phyloP scores from a whole-genome alignment of 768 basidiomycete genomes.

The Leucosporidium creatinivorum region DNA sequence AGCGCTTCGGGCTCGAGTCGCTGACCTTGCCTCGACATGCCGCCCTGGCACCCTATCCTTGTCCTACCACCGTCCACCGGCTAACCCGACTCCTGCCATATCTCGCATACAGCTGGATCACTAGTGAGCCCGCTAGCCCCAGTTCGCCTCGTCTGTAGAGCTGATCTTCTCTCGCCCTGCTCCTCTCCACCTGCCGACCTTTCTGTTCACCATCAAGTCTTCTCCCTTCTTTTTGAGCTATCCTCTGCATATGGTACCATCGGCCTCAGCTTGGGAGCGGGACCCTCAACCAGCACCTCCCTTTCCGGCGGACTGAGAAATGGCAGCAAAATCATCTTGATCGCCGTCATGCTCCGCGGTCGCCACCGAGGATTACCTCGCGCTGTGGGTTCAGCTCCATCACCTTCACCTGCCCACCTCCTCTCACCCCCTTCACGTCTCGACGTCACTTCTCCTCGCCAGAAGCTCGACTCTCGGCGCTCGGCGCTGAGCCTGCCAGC shows the following conservation, averaged over 20 bases:
- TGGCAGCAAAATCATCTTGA: constrained; percentile 78
- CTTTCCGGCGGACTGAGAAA: constrained; percentile 69
- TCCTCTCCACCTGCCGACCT: too few relatives aligned
- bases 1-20: neutral
- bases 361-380: constrained; percentile 36
- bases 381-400: constrained; percentile 7
- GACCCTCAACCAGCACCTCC: constrained; percentile 64
- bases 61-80: too few relatives aligned
- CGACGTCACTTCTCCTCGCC: too few relatives aligned
- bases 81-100: too few relatives aligned
- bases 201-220: constrained; percentile 3
- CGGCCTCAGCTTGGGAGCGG: constrained; percentile 49
- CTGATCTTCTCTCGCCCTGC: too few relatives aligned
- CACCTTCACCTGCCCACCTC: constrained; percentile 11
- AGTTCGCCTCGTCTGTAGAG: too few relatives aligned
- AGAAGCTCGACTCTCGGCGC: too few relatives aligned
- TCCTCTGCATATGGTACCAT: constrained; percentile 65
- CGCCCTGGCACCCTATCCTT: too few relatives aligned
- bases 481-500: neutral
- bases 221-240: constrained; percentile 55
- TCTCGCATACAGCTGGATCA: constrained; percentile 15
- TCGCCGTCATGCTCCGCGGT: constrained; percentile 76
- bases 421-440: neutral
- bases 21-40: neutral
- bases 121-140: neutral